Evolutionary conservation across 176 grass and related monocot genomes (phyloP).

Genomic region (barley (Hordeum vulgare)): DNA sequence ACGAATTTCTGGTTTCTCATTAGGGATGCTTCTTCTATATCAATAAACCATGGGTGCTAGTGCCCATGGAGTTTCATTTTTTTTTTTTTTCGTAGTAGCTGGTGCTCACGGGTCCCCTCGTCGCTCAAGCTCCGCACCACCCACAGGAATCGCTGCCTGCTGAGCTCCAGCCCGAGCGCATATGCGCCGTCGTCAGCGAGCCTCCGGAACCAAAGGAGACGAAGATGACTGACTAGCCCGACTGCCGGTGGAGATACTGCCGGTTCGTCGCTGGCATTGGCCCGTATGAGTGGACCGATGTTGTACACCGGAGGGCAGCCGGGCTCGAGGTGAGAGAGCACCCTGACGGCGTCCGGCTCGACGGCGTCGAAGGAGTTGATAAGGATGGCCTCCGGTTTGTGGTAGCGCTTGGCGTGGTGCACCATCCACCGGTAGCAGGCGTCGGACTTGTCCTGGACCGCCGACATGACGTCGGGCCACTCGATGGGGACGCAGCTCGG

Average conservation of each 20-base stretch:
- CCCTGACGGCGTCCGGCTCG: constrained; percentile 11
- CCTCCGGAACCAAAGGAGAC: constrained; percentile 48
- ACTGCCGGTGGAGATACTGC: constrained; percentile 44
- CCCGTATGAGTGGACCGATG: constrained; percentile 34
- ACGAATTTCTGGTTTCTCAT: no score
- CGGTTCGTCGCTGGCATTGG: neutral
- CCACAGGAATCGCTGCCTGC: constrained; percentile 43
- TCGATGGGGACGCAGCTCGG: constrained; percentile 38
- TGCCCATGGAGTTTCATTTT: no score
- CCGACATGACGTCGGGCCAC: constrained; percentile 26
- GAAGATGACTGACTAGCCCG: constrained; percentile 25
- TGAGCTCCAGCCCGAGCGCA: constrained; percentile 42
- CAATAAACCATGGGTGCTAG: no score
- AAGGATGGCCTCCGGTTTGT: constrained; percentile 30
- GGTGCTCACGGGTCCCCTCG: neutral
- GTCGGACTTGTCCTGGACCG: constrained; percentile 35
- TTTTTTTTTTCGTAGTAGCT: constrained; percentile 47
- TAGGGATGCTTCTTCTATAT: no score
- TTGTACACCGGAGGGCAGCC: constrained; percentile 9
- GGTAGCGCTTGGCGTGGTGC: constrained; percentile 20
- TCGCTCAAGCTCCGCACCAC: constrained; percentile 50
- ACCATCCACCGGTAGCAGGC: constrained; percentile 46
- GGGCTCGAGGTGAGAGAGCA: neutral
- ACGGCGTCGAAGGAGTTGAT: constrained; percentile 59
- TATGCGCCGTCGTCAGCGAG: neutral